Evolutionary conservation across 2,329 filamentous ascomycete species (phyloP), one percentile per base, ranked within the genome.

Genomic region (Hymenoscyphus repandus): DNA sequence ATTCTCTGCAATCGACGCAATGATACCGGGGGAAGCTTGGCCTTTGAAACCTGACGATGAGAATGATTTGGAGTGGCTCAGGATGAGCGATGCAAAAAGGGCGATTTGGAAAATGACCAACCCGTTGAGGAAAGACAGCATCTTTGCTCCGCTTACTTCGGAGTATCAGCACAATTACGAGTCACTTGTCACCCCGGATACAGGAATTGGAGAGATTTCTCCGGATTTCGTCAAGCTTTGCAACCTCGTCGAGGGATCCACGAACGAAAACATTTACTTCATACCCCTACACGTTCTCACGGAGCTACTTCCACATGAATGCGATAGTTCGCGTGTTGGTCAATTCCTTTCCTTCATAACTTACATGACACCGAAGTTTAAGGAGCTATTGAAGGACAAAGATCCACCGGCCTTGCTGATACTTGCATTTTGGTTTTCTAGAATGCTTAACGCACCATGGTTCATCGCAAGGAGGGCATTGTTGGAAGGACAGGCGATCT

Each of bases 401-500:
- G 79, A 84, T 40, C 65, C 74, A 0, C 67, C 72, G 27, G 79
- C 79, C 0, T 59, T 84, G 53, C 61, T 82, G 10, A 57, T 84
- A 33, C 62, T 83, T n/a, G 70, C 73, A 0, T 78, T 75, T 64
- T 84, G 78, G 78, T 79, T 76, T 61, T 73, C 74, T 9, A 73
- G 75, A 53, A 62, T 77, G 12, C 70, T 68, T 12, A 60, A 66
- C 11, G 62, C 40, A 6, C 59, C 66, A 9, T 80, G 76, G 78
- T 80, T 74, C 72, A 53, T 77, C 12, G 65, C 69, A 40, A 65
- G 69, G 45, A 68, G 77, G 41, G 70, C 72, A 4, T 55, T 68
- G 27, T 57, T 79, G 1, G 75, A 80, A 56, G 74, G 74, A n/a
- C 67, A 70, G 41, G 72, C 76, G 1, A 76, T 80, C 18, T 71